Evolutionary conservation across 108 stramenopile genomes (phyloP), one percentile per base, ranked within the genome.

Genomic region (Skeletonema potamos): DNA sequence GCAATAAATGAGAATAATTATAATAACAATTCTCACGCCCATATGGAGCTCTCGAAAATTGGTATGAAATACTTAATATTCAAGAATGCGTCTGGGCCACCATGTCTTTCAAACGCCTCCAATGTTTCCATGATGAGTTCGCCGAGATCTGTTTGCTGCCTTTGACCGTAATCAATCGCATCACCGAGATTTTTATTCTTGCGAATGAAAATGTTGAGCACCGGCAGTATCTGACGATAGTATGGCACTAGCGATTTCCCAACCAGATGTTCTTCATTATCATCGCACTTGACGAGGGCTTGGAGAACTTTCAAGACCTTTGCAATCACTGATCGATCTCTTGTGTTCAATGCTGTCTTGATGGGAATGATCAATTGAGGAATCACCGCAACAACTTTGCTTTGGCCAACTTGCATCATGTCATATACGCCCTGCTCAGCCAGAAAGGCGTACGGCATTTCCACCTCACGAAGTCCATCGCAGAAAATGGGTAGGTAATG

Each of bases 401-500:
- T 70, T 27, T 75, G 73, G 11, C 86, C 90, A 9, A 85, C 66
- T 37, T 84, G 82, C 77, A 94, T 83, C 91, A 95, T 92, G 73
- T 95, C 94, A 61, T 93, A 89, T 20, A 91, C 90, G 6, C 92
- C 94, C 72, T 92, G 91, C 70, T 93, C 92, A 5, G 94, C 87
- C 17, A 95, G 80, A 62, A 95, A 95, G 26, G 89, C 82, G 70
- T 93, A 95, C 12, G 94, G 94, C 85, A 85, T 77, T 72, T 95
- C 94, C 15, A 87, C 46, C 77, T 95, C 94, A 62, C 94, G 89
- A 27, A 95, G 84, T 54, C 94, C 94, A 74, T 95, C 94, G 32
- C 92, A 92, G 77, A 95, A 95, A 28, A 95, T 91, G 22, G 94
- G 94, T 29, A 95, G 73, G 77, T 95, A 95, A 74, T 95, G 92